Evolutionary conservation across 208 protist species (phyloP).

Genomic region (Leishmania aethiopica): DNA sequence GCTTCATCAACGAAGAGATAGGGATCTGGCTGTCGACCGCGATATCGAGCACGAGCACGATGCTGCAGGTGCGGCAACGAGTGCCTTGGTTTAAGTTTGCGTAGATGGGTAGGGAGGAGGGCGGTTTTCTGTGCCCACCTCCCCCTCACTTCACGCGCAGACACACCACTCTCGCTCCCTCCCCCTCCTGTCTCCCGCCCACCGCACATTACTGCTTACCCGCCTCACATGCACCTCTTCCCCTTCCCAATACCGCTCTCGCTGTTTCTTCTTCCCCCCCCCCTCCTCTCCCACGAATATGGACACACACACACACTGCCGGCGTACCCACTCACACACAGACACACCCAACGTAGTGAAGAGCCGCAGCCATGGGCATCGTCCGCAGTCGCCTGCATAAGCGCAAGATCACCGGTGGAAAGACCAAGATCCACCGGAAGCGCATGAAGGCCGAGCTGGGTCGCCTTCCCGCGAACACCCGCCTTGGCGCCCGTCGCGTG

Average conservation of each 20-base stretch:
- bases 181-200: not conserved
- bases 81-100: not conserved
- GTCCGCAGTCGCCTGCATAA: constrained; percentile 98
- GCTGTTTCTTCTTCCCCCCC: not conserved
- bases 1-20: not conserved
- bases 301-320: not conserved
- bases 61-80: not conserved
- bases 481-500: constrained; percentile 93
- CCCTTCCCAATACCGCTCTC: not conserved
- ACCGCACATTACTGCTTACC: not conserved
- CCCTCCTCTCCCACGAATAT: not conserved
- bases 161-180: not conserved
- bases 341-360: not conserved
- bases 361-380: constrained; percentile 94
- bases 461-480: constrained; percentile 97
- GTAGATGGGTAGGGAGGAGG: not conserved
- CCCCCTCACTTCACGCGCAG: not conserved
- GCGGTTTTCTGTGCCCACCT: not conserved
- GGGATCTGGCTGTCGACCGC: not conserved
- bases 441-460: constrained; percentile 98
- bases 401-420: constrained; percentile 97
- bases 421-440: constrained; percentile 92
- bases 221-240: not conserved
- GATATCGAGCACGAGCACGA: not conserved
- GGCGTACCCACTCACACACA: not conserved